Evolutionary conservation across 2,329 filamentous ascomycete genomes (phyloP).

Genomic region (Fusarium equiseti): DNA sequence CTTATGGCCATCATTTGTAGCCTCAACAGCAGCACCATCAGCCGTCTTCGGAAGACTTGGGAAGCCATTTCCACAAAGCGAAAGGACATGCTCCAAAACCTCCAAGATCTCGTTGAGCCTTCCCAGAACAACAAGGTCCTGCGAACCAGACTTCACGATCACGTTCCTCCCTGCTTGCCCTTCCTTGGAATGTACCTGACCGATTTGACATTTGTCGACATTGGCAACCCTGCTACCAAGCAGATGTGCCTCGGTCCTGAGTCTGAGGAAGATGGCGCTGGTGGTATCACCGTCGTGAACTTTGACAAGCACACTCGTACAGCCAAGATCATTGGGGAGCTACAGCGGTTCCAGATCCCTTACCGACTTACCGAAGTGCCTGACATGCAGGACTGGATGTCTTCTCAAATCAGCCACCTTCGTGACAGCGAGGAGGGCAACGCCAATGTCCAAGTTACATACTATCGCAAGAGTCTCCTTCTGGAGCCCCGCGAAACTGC

Average conservation of each 20-base stretch:
- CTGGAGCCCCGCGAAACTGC: conserved; percentile 78
- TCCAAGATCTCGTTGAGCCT: conserved; percentile 89
- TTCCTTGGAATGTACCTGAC: conserved; percentile 98
- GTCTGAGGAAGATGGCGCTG: conserved; percentile 71
- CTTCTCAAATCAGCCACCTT: conserved; percentile 82
- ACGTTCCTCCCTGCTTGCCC: conserved; percentile 91
- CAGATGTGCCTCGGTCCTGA: conserved; percentile 67
- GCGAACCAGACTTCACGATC: conserved; percentile 83
- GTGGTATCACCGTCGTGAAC: conserved; percentile 86
- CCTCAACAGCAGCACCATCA: conserved; percentile 90
- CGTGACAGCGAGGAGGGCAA: conserved; percentile 69
- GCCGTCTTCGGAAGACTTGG: conserved; percentile 91
- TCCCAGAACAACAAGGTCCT: conserved; percentile 92
- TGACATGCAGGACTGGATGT: conserved; percentile 94
- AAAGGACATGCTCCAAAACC: conserved; percentile 79
- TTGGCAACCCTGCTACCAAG: conserved; percentile 89
- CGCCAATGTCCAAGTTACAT: conserved; percentile 69
- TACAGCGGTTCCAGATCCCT: conserved; percentile 95
- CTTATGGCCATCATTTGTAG: conserved; percentile 98
- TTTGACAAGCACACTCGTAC: conserved; percentile 97
- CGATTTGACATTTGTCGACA: conserved; percentile 94
- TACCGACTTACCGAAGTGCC: conserved; percentile 86
- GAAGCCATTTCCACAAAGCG: conserved; percentile 87
- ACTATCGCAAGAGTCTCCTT: conserved; percentile 85
- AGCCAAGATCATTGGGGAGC: conserved; percentile 93